A percentile compares a stretch with the other conserved stretches of the same genome.
phyloP scores from a whole-genome alignment of 2,329 filamentous ascomycete genomes.

The Cadophora malorum region DNA sequence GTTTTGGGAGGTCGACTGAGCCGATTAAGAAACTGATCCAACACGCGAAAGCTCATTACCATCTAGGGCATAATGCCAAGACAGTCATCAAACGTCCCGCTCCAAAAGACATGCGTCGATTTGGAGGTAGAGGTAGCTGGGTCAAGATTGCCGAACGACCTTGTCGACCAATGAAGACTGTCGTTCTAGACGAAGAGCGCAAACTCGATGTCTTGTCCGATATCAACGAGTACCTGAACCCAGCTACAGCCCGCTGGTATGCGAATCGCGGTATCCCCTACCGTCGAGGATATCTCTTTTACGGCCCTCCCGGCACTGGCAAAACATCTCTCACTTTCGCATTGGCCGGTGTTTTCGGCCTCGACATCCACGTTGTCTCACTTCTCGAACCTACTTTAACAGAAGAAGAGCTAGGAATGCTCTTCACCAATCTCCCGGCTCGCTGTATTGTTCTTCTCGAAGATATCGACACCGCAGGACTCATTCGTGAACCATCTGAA shows the following conservation, averaged over 20 bases:
- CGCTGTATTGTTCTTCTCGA: slow-evolving; percentile 72
- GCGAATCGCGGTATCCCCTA: slow-evolving; percentile 77
- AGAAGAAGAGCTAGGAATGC: slow-evolving; percentile 63
- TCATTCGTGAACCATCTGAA: slow-evolving; percentile 51
- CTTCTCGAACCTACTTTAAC: slow-evolving; percentile 65
- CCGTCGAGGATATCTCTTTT: slow-evolving; percentile 77
- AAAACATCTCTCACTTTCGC: slow-evolving; percentile 74
- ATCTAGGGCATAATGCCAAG: slow-evolving; percentile 59
- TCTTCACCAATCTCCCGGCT: slow-evolving; percentile 67
- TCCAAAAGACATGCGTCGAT: slow-evolving; percentile 54
- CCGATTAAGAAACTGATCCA: slow-evolving; percentile 63
- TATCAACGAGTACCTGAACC: slow-evolving; percentile 80
- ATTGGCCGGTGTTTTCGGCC: slow-evolving; percentile 68
- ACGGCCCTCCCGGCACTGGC: slow-evolving; percentile 77
- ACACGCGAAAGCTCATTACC: slow-evolving; percentile 60
- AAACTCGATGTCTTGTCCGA: slow-evolving; percentile 72
- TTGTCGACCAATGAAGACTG: slow-evolving; percentile 74
- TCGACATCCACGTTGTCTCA: slow-evolving; percentile 70
- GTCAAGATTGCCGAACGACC: slow-evolving; percentile 66
- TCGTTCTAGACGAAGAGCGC: slow-evolving; percentile 72
- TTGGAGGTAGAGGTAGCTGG: slow-evolving; percentile 56
- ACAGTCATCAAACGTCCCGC: slow-evolving; percentile 63
- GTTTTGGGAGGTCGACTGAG: slow-evolving; percentile 56
- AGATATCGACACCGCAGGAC: slow-evolving; percentile 71
- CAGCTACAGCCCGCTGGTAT: slow-evolving; percentile 74